Evolutionary conservation across 306 rosid genomes (phyloP), one percentile per base, ranked within the genome.

Genomic region (Begonia masoniana): DNA sequence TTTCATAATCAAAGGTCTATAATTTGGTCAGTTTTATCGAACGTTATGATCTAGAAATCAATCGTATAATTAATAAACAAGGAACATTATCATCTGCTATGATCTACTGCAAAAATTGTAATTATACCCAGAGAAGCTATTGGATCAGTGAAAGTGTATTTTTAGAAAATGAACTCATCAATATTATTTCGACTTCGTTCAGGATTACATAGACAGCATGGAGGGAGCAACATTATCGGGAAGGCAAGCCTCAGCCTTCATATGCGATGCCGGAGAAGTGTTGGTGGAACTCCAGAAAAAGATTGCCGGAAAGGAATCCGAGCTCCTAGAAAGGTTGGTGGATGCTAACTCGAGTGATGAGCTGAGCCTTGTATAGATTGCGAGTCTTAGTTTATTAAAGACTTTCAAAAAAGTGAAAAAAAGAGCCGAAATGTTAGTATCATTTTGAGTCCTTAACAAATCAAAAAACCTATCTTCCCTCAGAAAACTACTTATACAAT

Each of bases 161-260:
- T 31, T 31, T 9, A 31, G 39, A 31, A 31, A 31, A 31, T 5
- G 39, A 31, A 31, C 39, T 31, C 39, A 31, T 31, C 8, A 6
- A 31, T 31, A 36, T 36, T 56, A 50, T n/a, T 6, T 55, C 10
- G 10, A 15, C 36, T 23, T 39, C 51, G 50, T 63, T 26, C 87
- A 91, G 99, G 99, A 91, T 75, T 91, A 91, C 77, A 86, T 86
- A 71, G 99, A 91, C 71, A 91, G 99, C 76, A 91, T 91, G 96
- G 96, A 91, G 80, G 99, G 99, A 15, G 99, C 99, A 73, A 91
- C 99, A 31, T 71, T 91, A 67, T 86, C 99, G 0, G 96, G 99
- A 12, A 79, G 99, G 63, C 96, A 81, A 77, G 76, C 99, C 41
- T 81, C 94, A 10, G 82, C 99, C 2, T 91, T 69, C 63, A 78